Conservation (phyloP, 305 asterid species). For the Fraxinus sp. region DNA sequence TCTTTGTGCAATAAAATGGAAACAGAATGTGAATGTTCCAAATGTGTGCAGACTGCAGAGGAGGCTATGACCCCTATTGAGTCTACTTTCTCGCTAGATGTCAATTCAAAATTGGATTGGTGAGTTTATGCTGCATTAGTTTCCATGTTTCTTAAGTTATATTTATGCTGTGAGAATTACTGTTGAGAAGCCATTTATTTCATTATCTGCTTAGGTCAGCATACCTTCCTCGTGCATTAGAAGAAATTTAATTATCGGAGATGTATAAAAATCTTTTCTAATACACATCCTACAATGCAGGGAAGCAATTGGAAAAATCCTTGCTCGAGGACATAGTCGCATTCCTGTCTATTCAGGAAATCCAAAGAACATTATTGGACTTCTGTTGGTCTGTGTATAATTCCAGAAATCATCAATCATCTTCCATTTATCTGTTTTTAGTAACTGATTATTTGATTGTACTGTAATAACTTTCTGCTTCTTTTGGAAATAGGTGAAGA, state of each 20-base stretch:
- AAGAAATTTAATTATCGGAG: not conserved
- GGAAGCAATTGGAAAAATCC: slow-evolving; percentile 95
- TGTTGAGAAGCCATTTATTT: not conserved
- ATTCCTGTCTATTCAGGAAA: slow-evolving; percentile 82
- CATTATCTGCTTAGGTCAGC: not conserved
- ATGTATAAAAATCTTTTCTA: not conserved
- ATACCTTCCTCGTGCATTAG: not conserved
- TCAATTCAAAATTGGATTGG: slow-evolving; percentile 85
- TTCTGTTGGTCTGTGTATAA: slow-evolving; percentile 72
- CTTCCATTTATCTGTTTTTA: slow-evolving; percentile 10
- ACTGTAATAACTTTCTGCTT: slow-evolving; percentile 18
- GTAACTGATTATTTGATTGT: slow-evolving; percentile 11
- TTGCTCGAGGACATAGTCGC: slow-evolving; percentile 97
- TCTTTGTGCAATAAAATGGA: not conserved
- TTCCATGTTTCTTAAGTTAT: slow-evolving; percentile 6
- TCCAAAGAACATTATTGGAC: slow-evolving; percentile 87
- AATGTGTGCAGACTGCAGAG: slow-evolving; percentile 70
- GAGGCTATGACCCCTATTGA: slow-evolving; percentile 98
- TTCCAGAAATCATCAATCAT: slow-evolving; percentile 8
- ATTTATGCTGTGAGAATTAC: not conserved
- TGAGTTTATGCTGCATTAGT: slow-evolving; percentile 38
- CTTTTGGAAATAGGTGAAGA: slow-evolving; percentile 63
- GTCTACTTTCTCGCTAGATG: slow-evolving; percentile 92
- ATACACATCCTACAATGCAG: slow-evolving; percentile 41
- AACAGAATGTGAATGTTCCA: slow-evolving; percentile 19